Evolutionary conservation across 2,329 filamentous ascomycete species (phyloP), one percentile per base, ranked within the genome.

Genomic region (Nectriaceae sp.): DNA sequence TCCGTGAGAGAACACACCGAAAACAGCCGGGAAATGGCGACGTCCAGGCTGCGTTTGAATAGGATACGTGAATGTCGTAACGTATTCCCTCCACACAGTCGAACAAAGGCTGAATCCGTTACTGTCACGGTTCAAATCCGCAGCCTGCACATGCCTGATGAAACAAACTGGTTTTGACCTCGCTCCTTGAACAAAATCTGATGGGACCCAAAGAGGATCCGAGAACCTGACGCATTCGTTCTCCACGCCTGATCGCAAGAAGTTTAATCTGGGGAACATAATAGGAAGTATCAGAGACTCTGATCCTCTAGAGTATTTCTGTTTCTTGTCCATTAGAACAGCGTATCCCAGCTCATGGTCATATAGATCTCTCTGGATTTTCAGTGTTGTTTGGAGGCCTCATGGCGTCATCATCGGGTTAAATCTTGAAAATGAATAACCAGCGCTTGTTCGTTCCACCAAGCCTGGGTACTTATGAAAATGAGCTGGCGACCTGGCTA

Each of bases 221-320:
- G 43, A 46, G 37, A 46, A 46, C 43, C 43, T 46, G 11, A 46
- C 11, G 37, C 43, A 46, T 46, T 46, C 43, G 35, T 44, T 44
- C 35, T 31, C 22, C 5, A 44, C 21, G 21, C 16, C 18, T n/a
- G 42, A 44, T 33, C 35, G 42, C 6, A 31, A 29, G 42, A 20
- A 44, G 16, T 31, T 21, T 39, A 44, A 31, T 38, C 36, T 10
- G 16, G 21, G 6, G 35, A 44, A 44, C 21, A 44, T 44, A 21
- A 44, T 44, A 44, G 42, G 42, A 29, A 44, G 33, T 39, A 44
- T 21, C 5, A 44, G 42, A 13, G 35, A 39, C 18, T 16, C 21
- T 22, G 42, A 44, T 16, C 22, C 10, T 15, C 18, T 29, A 39
- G 35, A 37, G 21, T n/a, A 5, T 44, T 13, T 18, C 10, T 24